Base-by-base conservation (phyloP, 2,329 filamentous ascomycete genomes). In the Helicocarpus griseus region DNA sequence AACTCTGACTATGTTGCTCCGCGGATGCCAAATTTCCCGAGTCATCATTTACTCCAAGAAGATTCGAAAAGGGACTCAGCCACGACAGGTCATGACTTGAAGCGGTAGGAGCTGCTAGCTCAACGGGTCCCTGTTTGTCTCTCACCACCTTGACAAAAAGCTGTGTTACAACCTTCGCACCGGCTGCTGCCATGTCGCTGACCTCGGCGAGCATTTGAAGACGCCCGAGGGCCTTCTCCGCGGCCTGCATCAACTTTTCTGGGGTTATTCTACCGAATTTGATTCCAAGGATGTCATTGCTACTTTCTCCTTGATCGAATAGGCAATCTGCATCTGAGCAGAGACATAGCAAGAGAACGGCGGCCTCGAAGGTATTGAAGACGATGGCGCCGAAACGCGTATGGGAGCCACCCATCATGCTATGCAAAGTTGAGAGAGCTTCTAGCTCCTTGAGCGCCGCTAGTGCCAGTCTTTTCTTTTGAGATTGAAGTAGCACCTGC, bases 341-440 rank as follows among this genome's bases (percentile, higher is more conserved):
- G 22, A 49, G 47, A 7, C 17, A 49, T 14, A 49, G 33, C 21
- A 49, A 21, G n/a, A 49, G 35, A 17, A 49, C 47, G 13, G 35
- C 14, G 14, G 35, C 47, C 26, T 49, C 47, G 35, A 49, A 49
- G 17, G 47, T 40, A 33, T 38, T 38, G 38, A 49, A 49, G n/a
- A 49, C 40, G 22, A 49, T 49, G 19, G 21, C 47, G 14, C 11
- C 35, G 40, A 49, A 49, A 7, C 47, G 29, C 19, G 47, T 49
- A 29, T 43, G 22, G 4, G 47, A 49, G 33, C 21, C 33, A 29
- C 47, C 47, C 26, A 49, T 26, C 35, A 49, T 38, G 4, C 17
- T 41, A 40, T 49, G 33, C 22, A 49, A 33, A 24, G 33, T 13
- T n/a, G 47, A 41, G 9, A 49, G 19, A 17, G 47, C 47, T 14